A percentile compares a stretch with the other conserved stretches of the same genome.
Conservation (phyloP, 495 filamentous ascomycete species). For the Podospora fimiseda region DNA sequence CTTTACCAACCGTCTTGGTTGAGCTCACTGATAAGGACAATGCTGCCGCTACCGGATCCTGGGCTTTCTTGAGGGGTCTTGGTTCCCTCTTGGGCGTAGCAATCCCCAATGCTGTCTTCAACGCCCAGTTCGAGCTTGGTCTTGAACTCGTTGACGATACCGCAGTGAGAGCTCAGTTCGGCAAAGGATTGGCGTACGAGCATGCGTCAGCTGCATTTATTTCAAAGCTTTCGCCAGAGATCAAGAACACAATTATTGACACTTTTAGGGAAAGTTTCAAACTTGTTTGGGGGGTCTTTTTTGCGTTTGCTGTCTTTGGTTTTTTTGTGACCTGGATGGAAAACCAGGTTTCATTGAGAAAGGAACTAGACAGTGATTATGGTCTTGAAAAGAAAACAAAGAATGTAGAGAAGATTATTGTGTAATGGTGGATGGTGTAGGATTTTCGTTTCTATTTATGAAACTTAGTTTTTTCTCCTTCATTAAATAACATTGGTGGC, state of each 20-base stretch:
- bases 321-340: no score
- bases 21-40: constrained; percentile 36
- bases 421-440: no score
- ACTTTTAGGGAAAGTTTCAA: not conserved
- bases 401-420: no score
- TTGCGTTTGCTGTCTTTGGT: no score
- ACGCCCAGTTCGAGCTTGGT: constrained; percentile 26
- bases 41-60: constrained; percentile 38
- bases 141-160: not conserved
- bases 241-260: not conserved
- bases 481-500: no score
- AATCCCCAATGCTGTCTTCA: constrained; percentile 46
- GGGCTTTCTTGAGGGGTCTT: constrained; percentile 41
- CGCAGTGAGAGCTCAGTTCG: not conserved
- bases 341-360: no score
- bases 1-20: constrained; percentile 23
- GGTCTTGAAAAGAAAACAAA: no score
- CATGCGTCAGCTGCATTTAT: constrained; percentile 20
- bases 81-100: constrained; percentile 44
- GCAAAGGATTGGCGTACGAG: constrained; percentile 16
- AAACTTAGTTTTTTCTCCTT: no score
- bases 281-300: no score
- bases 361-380: no score
- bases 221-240: not conserved
- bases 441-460: no score